Conservation (phyloP, 148 eudicot species). For the Rhododendron kiyosumense region DNA sequence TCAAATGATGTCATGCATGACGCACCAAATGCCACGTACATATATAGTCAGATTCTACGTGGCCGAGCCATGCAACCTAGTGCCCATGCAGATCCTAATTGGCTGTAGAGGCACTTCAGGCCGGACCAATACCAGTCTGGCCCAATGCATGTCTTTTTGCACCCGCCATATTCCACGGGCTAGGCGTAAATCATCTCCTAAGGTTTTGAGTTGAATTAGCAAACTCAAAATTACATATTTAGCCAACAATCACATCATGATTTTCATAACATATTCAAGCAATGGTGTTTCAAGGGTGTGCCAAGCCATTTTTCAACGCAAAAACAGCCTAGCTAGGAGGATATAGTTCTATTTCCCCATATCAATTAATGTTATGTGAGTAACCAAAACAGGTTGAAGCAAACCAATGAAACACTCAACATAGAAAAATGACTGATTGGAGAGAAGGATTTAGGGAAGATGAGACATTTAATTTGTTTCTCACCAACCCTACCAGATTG, state of each 20-base stretch:
- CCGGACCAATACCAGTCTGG: no score
- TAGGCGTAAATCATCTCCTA: no score
- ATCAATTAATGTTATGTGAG: background rate
- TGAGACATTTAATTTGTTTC: background rate
- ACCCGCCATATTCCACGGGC: no score
- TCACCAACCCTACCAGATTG: constrained; percentile 6
- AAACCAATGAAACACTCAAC: background rate
- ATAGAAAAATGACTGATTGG: background rate
- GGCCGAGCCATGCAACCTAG: background rate
- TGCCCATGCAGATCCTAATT: background rate
- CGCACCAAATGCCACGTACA: background rate
- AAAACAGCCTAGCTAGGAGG: background rate
- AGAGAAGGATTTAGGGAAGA: background rate
- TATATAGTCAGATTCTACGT: background rate
- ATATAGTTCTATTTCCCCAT: background rate
- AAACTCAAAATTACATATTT: no score
- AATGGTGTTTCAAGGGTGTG: background rate
- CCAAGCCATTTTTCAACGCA: background rate
- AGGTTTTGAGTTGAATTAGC: no score
- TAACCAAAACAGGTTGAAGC: background rate
- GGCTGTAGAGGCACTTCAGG: background rate
- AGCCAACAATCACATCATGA: no score
- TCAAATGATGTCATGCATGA: no score
- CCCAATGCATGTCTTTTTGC: no score
- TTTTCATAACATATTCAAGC: background rate